phyloP scores from a whole-genome alignment of 2,329 filamentous ascomycete species.

The Zymoseptoria crescenta region DNA sequence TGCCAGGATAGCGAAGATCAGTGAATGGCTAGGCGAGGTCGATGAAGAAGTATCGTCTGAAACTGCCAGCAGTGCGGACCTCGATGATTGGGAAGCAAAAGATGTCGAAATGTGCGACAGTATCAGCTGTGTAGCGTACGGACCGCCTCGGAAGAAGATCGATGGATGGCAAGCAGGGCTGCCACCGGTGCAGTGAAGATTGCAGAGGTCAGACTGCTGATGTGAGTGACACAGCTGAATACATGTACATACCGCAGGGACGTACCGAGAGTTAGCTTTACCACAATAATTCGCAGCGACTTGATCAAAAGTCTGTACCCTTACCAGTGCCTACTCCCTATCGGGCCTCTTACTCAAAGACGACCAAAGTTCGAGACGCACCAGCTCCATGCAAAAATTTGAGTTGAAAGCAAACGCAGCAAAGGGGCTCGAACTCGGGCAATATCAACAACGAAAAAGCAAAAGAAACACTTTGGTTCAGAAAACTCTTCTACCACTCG shows the following conservation, averaged over 20 bases:
- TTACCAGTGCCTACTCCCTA: too few species aligned
- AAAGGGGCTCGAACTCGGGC: too few species aligned
- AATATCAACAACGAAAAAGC: too few species aligned
- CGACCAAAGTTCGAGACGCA: too few species aligned
- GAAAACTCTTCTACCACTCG: too few species aligned
- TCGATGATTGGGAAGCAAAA: slow-evolving; percentile 10
- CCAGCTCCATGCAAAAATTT: too few species aligned
- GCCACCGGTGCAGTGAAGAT: neutral
- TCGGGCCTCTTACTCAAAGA: too few species aligned
- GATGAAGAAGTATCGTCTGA: neutral
- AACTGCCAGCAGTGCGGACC: neutral
- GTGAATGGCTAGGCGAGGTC: slow-evolving; percentile 1
- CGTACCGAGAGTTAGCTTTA: too few species aligned
- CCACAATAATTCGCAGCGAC: too few species aligned
- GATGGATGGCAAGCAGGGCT: neutral
- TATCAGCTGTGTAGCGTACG: slow-evolving; percentile 5
- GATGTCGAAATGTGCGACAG: slow-evolving; percentile 9
- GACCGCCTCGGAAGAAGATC: neutral
- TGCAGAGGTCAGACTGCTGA: neutral
- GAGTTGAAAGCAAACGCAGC: too few species aligned
- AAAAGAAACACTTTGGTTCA: too few species aligned
- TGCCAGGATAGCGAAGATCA: neutral
- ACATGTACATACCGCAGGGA: neutral
- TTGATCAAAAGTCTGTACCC: too few species aligned
- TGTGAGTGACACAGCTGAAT: neutral